A percentile compares a stretch with the other conserved stretches of the same genome.
phyloP scores from a whole-genome alignment of 768 basidiomycete species.

The Macrolepiota dolichaula region DNA sequence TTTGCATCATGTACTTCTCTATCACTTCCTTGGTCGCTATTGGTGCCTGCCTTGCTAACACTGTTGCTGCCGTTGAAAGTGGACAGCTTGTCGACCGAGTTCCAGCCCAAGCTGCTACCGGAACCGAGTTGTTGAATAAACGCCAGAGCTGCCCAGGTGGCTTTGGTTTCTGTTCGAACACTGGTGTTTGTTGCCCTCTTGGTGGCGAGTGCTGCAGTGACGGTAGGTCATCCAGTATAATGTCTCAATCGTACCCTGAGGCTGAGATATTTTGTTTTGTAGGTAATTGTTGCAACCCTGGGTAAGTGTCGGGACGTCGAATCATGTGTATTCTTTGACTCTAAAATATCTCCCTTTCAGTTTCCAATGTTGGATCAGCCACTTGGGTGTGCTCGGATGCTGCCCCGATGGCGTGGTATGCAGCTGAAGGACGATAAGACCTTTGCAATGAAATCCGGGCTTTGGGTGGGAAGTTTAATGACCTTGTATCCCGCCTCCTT shows the following conservation, averaged over 20 bases:
- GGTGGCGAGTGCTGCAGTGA: slow-evolving; percentile 11
- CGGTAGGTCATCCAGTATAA: not conserved
- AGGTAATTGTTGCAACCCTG: slow-evolving; percentile 1
- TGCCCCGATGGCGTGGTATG: not conserved
- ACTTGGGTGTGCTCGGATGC: not conserved
- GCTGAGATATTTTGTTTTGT: not conserved
- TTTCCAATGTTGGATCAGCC: not conserved
- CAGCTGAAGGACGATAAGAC: not conserved
- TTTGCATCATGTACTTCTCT: not conserved
- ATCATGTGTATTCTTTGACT: too few species aligned
- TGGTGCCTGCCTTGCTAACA: not conserved
- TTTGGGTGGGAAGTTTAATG: too few species aligned
- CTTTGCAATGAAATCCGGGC: too few species aligned
- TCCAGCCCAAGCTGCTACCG: not conserved
- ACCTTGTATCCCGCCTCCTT: too few species aligned
- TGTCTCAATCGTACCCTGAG: too few species aligned
- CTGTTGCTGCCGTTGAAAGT: not conserved
- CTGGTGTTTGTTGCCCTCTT: slow-evolving; percentile 10
- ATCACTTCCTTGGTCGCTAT: not conserved
- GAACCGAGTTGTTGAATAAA: not conserved
- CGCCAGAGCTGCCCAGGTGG: slow-evolving; percentile 3
- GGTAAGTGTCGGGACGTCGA: not conserved
- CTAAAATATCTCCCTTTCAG: not conserved
- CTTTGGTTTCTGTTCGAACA: slow-evolving; percentile 10
- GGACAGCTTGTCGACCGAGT: not conserved